Base-by-base conservation (phyloP, 1,284 basidiomycete species). In the Peniophora sp. region DNA sequence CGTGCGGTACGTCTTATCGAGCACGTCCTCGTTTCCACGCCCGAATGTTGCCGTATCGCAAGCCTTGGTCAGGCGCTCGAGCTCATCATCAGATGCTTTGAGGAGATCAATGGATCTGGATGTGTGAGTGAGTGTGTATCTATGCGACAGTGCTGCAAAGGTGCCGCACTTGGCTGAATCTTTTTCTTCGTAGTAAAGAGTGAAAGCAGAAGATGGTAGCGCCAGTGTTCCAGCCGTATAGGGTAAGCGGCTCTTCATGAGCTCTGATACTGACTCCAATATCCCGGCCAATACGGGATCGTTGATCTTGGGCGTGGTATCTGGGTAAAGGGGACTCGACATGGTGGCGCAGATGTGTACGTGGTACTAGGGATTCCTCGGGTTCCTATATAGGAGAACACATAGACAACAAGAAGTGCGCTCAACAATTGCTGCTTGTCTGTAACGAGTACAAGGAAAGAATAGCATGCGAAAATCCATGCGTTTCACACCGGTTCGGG, bases 1-100 rank as follows among this genome's bases (percentile, higher is more conserved):
- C 38, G 55, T 50, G 10, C 57, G 50, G 38, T 58, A 58, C 3
- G 52, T 43, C 19, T 58, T 53, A 32, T 58, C 57, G 22, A 55
- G 41, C 3, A 58, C 53, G 14, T 55, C 52, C n/a, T 53, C 36
- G 9, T 54, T 20, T 1, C 49, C 49, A 2, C 12, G 17, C 2
- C 53, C 55, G 24, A 58, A 58, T 2, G 51, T 52, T 2, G 56
- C 55, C 0, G 49, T 45, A 10, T 54, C 36, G 49, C 55, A 58
- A 6, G 53, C 50, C 2, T 48, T 36, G 2, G 48, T n/a, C 14
- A 57, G 46, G 11, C 16, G 34, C 9, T 48, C 36, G 19, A 57
- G 27, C 12, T 57, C 50, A 1, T 48, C 34, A 9, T 12, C 19
- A 23, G 49, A 44, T 3, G 52, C 41, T 35, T 49, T 12, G 5